Evolutionary conservation across 2,329 filamentous ascomycete species (phyloP).

Genomic region (Grosmannia serpens): DNA sequence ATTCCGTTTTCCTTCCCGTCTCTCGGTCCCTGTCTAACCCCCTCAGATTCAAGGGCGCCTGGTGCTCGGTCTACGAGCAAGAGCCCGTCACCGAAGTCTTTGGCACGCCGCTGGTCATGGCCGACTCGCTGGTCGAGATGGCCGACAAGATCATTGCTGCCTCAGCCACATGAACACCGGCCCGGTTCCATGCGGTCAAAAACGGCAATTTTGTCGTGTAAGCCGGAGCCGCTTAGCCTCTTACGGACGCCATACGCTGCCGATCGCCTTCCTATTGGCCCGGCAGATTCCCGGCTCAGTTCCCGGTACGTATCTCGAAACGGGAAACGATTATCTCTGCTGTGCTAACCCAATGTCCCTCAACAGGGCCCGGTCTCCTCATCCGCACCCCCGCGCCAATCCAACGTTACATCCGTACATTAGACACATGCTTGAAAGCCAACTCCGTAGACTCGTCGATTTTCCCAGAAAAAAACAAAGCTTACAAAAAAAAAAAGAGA

Average conservation of each 20-base stretch:
- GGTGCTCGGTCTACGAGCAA: conserved; percentile 36
- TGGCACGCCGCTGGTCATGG: conserved; percentile 35
- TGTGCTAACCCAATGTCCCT: neutral
- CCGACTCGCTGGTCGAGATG: conserved; percentile 31
- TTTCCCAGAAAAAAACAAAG: neutral
- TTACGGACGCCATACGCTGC: neutral
- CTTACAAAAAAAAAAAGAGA: neutral
- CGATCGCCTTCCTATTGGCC: no score
- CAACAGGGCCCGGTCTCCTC: neutral
- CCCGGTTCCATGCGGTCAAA: neutral
- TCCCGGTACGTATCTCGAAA: neutral
- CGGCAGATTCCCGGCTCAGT: neutral
- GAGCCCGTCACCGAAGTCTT: conserved; percentile 37
- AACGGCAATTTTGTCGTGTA: neutral
- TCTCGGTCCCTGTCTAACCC: neutral
- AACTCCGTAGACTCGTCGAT: neutral
- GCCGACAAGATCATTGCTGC: conserved; percentile 19
- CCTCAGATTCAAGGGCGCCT: conserved; percentile 33
- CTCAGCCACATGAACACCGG: neutral
- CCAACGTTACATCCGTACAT: neutral
- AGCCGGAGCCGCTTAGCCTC: neutral
- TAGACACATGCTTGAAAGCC: neutral
- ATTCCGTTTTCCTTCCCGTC: no score
- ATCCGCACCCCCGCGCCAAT: neutral
- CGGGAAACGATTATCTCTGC: neutral